phyloP scores from a whole-genome alignment of 768 basidiomycete genomes.

The Tubosaeta sp. region DNA sequence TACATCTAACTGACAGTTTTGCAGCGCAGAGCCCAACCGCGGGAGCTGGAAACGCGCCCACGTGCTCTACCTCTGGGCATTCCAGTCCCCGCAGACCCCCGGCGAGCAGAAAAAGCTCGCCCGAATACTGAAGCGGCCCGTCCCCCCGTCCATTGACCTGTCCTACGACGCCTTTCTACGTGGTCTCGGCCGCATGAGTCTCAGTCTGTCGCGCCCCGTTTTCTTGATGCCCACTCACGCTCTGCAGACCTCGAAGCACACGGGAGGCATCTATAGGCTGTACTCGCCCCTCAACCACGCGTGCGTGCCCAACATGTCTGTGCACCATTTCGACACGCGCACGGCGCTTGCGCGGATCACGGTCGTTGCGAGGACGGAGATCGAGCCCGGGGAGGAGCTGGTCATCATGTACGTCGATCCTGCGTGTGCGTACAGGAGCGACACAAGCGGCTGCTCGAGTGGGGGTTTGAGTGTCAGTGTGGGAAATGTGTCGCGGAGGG shows the following conservation, averaged over 20 bases:
- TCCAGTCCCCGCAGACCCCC: constrained; percentile 51
- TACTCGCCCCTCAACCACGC: constrained; percentile 88
- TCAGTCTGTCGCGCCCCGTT: constrained; percentile 45
- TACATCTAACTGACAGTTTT: neutral
- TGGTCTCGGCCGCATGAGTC: constrained; percentile 71
- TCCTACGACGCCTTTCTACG: constrained; percentile 72
- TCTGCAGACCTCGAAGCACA: constrained; percentile 72
- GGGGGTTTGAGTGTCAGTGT: constrained; percentile 80
- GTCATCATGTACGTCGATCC: constrained; percentile 78
- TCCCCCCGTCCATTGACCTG: no score
- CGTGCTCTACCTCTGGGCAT: constrained; percentile 53
- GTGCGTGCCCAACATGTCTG: constrained; percentile 75
- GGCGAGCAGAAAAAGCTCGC: constrained; percentile 56
- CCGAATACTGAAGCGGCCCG: constrained; percentile 46
- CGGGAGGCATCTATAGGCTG: constrained; percentile 78
- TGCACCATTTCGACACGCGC: constrained; percentile 69
- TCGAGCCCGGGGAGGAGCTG: constrained; percentile 72
- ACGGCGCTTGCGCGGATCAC: constrained; percentile 72
- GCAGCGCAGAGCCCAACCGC: constrained; percentile 52
- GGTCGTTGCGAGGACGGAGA: constrained; percentile 59
- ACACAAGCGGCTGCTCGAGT: constrained; percentile 52
- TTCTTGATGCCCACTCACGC: neutral
- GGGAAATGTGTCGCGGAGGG: constrained; percentile 62
- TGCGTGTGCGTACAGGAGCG: constrained; percentile 34
- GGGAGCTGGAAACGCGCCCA: constrained; percentile 66